Evolutionary conservation across 192 early-diverging fungal species (phyloP).

Genomic region (Entomortierella chlamydospora): DNA sequence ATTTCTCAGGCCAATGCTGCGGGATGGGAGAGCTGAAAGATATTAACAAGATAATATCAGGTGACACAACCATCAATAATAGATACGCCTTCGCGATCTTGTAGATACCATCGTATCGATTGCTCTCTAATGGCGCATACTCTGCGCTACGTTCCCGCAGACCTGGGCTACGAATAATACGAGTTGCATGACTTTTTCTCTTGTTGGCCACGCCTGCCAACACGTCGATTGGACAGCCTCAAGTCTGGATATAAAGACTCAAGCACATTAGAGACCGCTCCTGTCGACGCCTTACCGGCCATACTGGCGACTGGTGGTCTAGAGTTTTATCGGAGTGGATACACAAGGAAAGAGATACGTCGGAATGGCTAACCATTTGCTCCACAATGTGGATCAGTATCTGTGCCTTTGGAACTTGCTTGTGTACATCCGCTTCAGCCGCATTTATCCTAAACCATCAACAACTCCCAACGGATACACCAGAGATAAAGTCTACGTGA

Average conservation of each 20-base stretch:
- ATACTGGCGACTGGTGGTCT: constrained; percentile 76
- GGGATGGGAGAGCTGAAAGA: neutral
- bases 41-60: neutral
- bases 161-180: constrained; percentile 68
- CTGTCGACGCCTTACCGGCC: constrained; percentile 59
- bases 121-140: constrained; percentile 65
- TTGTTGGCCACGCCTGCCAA: constrained; percentile 64
- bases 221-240: constrained; percentile 60
- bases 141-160: constrained; percentile 58
- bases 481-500: constrained; percentile 64
- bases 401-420: constrained; percentile 41
- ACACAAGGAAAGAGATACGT: too few relatives aligned
- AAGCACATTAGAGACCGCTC: constrained; percentile 72
- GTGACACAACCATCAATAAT: neutral
- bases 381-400: too few relatives aligned
- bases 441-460: constrained; percentile 64
- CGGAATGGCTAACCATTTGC: too few relatives aligned
- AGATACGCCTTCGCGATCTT: constrained; percentile 62
- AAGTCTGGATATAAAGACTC: constrained; percentile 74
- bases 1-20: constrained; percentile 68
- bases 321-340: neutral
- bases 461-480: constrained; percentile 66
- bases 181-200: constrained; percentile 63
- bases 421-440: constrained; percentile 65
- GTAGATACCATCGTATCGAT: constrained; percentile 77